These are phyloP conservation scores for Poronia punctata DNA, from an alignment of 495 filamentous ascomycete genomes.

Conservation along the genomic window DNA sequence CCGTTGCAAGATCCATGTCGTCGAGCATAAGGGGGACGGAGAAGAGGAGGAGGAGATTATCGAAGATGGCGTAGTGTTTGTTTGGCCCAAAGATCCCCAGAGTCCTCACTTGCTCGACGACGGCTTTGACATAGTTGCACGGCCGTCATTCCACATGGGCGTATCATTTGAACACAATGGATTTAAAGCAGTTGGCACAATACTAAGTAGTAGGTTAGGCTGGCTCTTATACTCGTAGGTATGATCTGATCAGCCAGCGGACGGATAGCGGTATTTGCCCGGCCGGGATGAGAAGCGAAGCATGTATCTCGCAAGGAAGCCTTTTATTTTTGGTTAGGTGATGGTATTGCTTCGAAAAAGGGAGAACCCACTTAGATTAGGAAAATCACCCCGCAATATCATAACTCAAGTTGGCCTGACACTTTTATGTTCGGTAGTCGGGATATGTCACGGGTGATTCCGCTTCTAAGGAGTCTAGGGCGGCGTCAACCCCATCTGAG, in stretches of 20 bases:
- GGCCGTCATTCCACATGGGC: background rate
- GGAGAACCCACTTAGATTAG: too few species aligned
- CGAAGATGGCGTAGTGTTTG: background rate
- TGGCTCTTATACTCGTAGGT: too few species aligned
- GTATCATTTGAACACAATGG: background rate
- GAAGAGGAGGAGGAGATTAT: background rate
- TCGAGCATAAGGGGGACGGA: background rate
- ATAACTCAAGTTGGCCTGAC: background rate
- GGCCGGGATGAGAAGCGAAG: too few species aligned
- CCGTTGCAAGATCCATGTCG: background rate
- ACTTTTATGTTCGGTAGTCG: constrained; percentile 2
- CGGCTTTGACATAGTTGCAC: background rate
- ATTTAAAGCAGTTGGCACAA: background rate
- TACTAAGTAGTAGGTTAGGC: too few species aligned
- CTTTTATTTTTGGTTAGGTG: too few species aligned
- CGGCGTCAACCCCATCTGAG: background rate
- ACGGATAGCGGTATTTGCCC: too few species aligned
- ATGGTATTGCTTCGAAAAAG: too few species aligned
- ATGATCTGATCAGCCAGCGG: too few species aligned
- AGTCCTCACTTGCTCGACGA: background rate
- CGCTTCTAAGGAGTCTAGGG: background rate
- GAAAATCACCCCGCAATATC: background rate
- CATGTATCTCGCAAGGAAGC: too few species aligned
- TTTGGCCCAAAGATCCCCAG: background rate
- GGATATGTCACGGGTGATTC: constrained; percentile 1